These are phyloP conservation scores for Pedinophyceae sp. DNA, from an alignment of 139 green algal genomes.

Conservation along the genomic window DNA sequence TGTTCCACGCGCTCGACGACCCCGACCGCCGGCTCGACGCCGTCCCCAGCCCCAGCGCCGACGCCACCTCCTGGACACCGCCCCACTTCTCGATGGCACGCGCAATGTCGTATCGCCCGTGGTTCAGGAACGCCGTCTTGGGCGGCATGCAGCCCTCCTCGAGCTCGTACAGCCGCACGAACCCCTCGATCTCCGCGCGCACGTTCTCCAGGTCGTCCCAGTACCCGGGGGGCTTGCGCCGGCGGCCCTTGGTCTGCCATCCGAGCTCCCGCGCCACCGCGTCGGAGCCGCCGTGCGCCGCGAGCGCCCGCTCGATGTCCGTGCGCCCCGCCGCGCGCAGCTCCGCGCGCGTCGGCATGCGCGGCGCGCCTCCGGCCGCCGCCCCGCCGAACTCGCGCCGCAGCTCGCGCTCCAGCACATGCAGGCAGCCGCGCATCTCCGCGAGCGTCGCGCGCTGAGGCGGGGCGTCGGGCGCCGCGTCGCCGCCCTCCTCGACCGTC, in stretches of 20 bases:
- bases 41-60: conserved; percentile 14
- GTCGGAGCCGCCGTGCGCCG: conserved; percentile 19
- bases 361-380: neutral
- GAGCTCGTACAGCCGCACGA: conserved; percentile 20
- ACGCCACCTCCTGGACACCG: conserved; percentile 19
- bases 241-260: conserved; percentile 15
- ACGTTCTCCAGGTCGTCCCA: conserved; percentile 35
- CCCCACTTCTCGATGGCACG: conserved; percentile 33
- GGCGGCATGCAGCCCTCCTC: conserved; percentile 19
- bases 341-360: conserved; percentile 18
- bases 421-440: conserved; percentile 8
- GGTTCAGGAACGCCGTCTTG: conserved; percentile 22
- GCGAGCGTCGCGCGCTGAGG: conserved; percentile 9
- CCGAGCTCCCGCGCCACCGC: neutral
- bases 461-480: conserved; percentile 8
- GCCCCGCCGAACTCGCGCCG: conserved; percentile 5
- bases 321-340: conserved; percentile 21
- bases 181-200: conserved; percentile 23
- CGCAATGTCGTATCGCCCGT: conserved; percentile 22
- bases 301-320: conserved; percentile 33
- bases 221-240: conserved; percentile 30
- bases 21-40: neutral
- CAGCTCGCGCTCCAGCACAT: too few relatives aligned
- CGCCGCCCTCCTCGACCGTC: conserved; percentile 28
- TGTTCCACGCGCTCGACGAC: conserved; percentile 12